Evolutionary conservation across 164 flowering plant species (phyloP), one percentile per base, ranked within the genome.

Genomic region (Vitis rupestris): DNA sequence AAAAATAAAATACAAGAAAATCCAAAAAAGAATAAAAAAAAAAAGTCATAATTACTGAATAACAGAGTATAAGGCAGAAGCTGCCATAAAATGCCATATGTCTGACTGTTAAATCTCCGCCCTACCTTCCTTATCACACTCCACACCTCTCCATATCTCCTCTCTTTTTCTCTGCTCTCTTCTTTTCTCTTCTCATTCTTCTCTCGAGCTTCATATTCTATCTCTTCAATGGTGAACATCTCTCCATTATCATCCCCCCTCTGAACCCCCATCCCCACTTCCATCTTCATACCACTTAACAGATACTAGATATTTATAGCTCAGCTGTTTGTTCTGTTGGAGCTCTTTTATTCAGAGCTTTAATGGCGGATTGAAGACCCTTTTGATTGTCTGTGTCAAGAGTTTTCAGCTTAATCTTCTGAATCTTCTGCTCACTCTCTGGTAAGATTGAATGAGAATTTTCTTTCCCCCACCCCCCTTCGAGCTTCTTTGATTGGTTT

Each of bases 71-170:
- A 62, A 53, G 29, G 61, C 76, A 79, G 65, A 75, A 60, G 30
- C 74, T 70, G 81, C 62, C 90, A 85, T 68, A 84, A 77, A 83
- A 81, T 71, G 81, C 85, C 84, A 83, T 47, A 58, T 59, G 64
- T 77, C 90, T 83, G 85, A 76, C 87, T 72, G 70, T 81, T 84
- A 69, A 95, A 91, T 95, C 97, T 89, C 92, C 81, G 79, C 99
- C 99, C 96, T 90, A 89, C 98, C 88, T 95, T 74, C 86, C 99
- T 95, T 93, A 95, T 95, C 99, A 85, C 79, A 65, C 92, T 58
- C 81, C 73, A 16, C 66, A 54, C 50, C 75, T 53, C 92, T 58
- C 81, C 73, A 16, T 68, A 54, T 55, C 75, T 53, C 63, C 76
- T 15, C 64, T 56, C 30, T 67, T 31, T 17, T 48, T 19, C 27